Evolutionary conservation across 495 filamentous ascomycete species (phyloP), one percentile per base, ranked within the genome.

Genomic region (Talaromyces ruber): DNA sequence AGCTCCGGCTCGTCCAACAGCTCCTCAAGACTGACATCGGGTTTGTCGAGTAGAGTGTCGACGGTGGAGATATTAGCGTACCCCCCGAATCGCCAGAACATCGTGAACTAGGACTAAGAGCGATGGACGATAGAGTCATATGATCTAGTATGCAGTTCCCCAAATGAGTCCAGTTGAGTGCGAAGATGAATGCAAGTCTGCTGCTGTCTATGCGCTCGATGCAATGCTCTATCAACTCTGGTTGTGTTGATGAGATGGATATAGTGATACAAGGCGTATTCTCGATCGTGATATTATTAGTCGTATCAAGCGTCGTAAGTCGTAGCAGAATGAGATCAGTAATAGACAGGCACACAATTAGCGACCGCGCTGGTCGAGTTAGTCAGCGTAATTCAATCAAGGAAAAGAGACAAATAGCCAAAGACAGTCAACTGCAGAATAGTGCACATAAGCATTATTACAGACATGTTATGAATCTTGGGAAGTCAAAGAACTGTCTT

Each of bases 21-120:
- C 71, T 99, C 94, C 72, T 99, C 94, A 58, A 98, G 88, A 51
- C 88, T 90, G 69, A 97, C 90, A 75, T 97, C 88, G 64, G 90
- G 86, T 76, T 96, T 96, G 65, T 98, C 94, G 67, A 99, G 92
- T 66, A 98, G 88, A 67, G 86, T 92, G 76, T 98, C 95, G 74
- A 98, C 88, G 66, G 92, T 89, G 68, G 93, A 97, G 78, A 96
- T 87, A 81, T 90, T 96, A 75, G 93, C 90, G 83, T 98, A 98
- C 72, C 92, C 92, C 79, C 95, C 93, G 79, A 97, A 97, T 74
- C 92, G 86, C 93, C 93, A 97, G 75, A 97, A 97, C 93, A 97
- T 97, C 77, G 74, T 91, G 88, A 71, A 73, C 69, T 80, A 76
- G 72, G 70, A 72, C 65, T 37, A 57, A 34, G 53, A 25, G 28